These are phyloP conservation scores for Metschnikowia cubensis DNA, from an alignment of 805 yeast species.

Conservation along the genomic window DNA sequence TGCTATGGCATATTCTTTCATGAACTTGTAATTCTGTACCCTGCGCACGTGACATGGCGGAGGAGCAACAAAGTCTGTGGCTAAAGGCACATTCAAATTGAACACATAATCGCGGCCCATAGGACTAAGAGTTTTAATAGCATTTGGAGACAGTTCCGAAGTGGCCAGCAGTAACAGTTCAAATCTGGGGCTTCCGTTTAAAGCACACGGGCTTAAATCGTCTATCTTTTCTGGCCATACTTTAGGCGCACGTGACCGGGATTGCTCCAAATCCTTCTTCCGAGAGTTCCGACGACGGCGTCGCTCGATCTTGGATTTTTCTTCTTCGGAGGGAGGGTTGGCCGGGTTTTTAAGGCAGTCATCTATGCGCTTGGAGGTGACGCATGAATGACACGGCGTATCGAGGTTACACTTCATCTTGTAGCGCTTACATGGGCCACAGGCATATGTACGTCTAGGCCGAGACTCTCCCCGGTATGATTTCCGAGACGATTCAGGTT, in stretches of 20 bases:
- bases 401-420: slow-evolving; percentile 51
- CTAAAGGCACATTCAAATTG: slow-evolving; percentile 9
- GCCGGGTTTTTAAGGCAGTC: slow-evolving; percentile 41
- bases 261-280: neutral
- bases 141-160: slow-evolving; percentile 3
- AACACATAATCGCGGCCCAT: neutral
- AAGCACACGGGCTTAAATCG: neutral
- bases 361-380: slow-evolving; percentile 32
- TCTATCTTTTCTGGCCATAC: neutral
- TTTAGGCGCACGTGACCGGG: neutral
- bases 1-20: slow-evolving; percentile 5
- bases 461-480: slow-evolving; percentile 5
- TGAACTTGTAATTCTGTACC: slow-evolving; percentile 8
- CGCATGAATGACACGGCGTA: slow-evolving; percentile 46
- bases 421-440: slow-evolving; percentile 53
- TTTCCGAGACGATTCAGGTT: neutral
- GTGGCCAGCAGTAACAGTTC: slow-evolving; percentile 2
- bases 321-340: slow-evolving; percentile 41
- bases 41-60: slow-evolving; percentile 8
- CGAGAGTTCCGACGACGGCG: slow-evolving; percentile 21
- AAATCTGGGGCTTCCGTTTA: neutral
- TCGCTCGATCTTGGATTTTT: slow-evolving; percentile 28
- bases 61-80: slow-evolving; percentile 8
- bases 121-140: neutral
- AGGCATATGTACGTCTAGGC: slow-evolving; percentile 47